Base-by-base conservation (phyloP, 768 basidiomycete genomes). In the Mycena rosella region DNA sequence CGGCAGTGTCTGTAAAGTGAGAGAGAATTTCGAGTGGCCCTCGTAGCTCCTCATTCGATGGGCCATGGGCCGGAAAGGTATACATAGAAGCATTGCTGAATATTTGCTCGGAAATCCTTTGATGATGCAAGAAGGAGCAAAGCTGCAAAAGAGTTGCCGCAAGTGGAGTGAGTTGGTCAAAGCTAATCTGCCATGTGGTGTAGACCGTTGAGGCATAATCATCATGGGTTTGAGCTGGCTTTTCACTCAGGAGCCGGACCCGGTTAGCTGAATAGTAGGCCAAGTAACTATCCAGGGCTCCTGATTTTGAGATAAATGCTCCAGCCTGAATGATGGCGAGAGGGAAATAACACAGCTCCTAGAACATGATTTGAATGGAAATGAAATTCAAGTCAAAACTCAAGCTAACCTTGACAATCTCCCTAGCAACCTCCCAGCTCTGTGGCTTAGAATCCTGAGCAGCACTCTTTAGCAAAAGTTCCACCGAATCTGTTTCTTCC, bases 161-260 rank as follows among this genome's bases (percentile, higher is more conserved):
- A 18, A 40, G 18, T 15, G 22, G 1, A 18, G 24, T 42, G n/a
- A 66, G 65, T 9, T 44, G 57, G 5, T 49, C n/a, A 42, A 65
- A 65, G 51, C 63, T 65, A 8, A 65, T 65, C 22, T 34, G 34
- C 65, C 65, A 66, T 9, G 65, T 60, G 6, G 54, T 52, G 22
- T 66, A 66, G 40, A 29, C n/a, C n/a, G n/a, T n/a, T n/a, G n/a
- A n/a, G n/a, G n/a, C n/a, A n/a, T n/a, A n/a, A n/a, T n/a, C n/a
- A n/a, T n/a, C n/a, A n/a, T n/a, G n/a, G n/a, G n/a, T n/a, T n/a
- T n/a, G n/a, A n/a, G n/a, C n/a, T n/a, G 55, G 47, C 27, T 49
- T n/a, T 48, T 57, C 32, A 18, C 38, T 44, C 6, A 56, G 30
- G 17, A 66, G 18, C 2, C 34, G 45, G 3, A 7, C 42, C 5